A percentile compares a stretch with the other conserved stretches of the same genome.
These are phyloP conservation scores for Oryza officinalis DNA, from an alignment of 176 grass and related monocot genomes.

Conservation along the genomic window DNA sequence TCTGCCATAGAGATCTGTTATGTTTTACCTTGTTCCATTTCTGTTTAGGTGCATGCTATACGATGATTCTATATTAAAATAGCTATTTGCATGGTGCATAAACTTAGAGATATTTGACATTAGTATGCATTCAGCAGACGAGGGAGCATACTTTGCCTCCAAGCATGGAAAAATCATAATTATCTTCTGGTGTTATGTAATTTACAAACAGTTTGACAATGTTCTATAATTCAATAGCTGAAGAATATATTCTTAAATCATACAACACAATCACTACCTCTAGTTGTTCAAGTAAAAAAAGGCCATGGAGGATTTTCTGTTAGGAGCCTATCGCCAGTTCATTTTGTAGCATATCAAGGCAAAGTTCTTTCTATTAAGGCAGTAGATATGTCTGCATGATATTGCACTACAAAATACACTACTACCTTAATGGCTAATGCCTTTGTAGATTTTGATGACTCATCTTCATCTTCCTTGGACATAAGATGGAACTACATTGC, in stretches of 20 bases:
- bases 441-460: slow-evolving; percentile 30
- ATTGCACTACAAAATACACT: slow-evolving; percentile 21
- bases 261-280: slow-evolving; percentile 43
- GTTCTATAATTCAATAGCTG: slow-evolving; percentile 31
- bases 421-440: slow-evolving; percentile 4
- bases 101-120: slow-evolving; percentile 2
- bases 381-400: background rate
- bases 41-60: background rate
- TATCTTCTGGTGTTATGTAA: slow-evolving; percentile 31
- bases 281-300: slow-evolving; percentile 35
- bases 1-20: background rate
- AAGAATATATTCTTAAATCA: slow-evolving; percentile 37
- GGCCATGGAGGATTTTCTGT: slow-evolving; percentile 11
- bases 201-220: slow-evolving; percentile 44
- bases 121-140: slow-evolving; percentile 19
- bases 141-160: slow-evolving; percentile 17
- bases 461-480: slow-evolving; percentile 62
- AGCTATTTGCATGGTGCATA: background rate
- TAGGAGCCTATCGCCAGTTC: slow-evolving; percentile 30
- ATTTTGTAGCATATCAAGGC: background rate
- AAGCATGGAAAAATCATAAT: slow-evolving; percentile 25
- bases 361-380: slow-evolving; percentile 23
- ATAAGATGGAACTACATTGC: slow-evolving; percentile 34
- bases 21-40: background rate
- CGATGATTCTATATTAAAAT: slow-evolving; percentile 3